Evolutionary conservation across 345 rosid genomes (phyloP).

Genomic region (Lepidium africanum): DNA sequence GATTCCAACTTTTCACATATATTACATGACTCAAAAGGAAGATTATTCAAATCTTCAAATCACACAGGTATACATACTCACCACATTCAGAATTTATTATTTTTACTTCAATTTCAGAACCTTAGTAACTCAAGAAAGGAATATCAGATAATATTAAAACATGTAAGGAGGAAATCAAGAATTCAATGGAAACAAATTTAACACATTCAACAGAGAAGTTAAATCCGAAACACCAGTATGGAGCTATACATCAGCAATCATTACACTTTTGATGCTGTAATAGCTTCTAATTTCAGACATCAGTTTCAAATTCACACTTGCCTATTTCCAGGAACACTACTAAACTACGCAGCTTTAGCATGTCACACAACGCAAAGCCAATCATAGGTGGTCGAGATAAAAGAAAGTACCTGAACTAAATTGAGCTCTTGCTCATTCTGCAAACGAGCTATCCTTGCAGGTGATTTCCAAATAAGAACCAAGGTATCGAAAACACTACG

Average conservation of each 20-base stretch:
- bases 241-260: background rate
- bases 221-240: background rate
- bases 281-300: background rate
- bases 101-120: background rate
- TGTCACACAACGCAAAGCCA: background rate
- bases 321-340: background rate
- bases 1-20: background rate
- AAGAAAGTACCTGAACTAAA: slow-evolving; percentile 71
- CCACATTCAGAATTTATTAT: background rate
- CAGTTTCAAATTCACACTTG: background rate
- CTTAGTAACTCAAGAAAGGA: background rate
- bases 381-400: background rate
- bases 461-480: slow-evolving; percentile 90
- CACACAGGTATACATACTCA: background rate
- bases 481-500: slow-evolving; percentile 76
- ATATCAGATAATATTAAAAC: background rate
- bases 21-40: background rate
- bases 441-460: slow-evolving; percentile 82
- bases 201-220: background rate
- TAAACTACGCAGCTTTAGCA: background rate
- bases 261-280: background rate
- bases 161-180: background rate
- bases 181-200: background rate
- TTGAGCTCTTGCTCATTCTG: slow-evolving; percentile 89
- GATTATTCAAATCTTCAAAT: background rate